Conservation (phyloP, 2,329 filamentous ascomycete genomes). For the Keithomyces neogunnii region DNA sequence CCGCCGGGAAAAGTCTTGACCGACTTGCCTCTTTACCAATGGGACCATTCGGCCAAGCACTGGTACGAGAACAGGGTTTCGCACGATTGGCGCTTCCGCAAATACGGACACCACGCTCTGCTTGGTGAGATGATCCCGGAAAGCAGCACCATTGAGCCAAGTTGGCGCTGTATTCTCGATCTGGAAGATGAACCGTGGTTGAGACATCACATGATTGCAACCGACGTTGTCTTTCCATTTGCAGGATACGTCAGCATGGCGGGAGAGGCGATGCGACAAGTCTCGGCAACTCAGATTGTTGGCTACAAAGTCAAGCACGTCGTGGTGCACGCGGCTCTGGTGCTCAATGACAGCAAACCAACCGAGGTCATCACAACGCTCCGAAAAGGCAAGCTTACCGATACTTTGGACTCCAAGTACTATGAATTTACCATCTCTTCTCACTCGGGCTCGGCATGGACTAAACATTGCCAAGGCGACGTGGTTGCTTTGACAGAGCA, state of each 20-base stretch:
- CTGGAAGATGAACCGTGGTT: conserved; percentile 27
- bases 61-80: conserved; percentile 25
- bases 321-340: too few relatives aligned
- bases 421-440: too few relatives aligned
- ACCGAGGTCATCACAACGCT: too few relatives aligned
- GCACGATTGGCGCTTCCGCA: conserved; percentile 18
- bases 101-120: conserved; percentile 28
- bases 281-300: neutral
- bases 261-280: conserved; percentile 25
- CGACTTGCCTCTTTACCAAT: neutral
- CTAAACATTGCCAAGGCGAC: too few relatives aligned
- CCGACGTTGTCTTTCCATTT: neutral
- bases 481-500: too few relatives aligned
- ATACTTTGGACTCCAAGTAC: too few relatives aligned
- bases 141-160: conserved; percentile 14
- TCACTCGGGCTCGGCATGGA: too few relatives aligned
- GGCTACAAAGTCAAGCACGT: too few relatives aligned
- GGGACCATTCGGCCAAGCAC: neutral
- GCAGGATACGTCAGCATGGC: conserved; percentile 32
- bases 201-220: conserved; percentile 28
- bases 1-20: neutral
- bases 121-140: conserved; percentile 21
- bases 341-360: too few relatives aligned
- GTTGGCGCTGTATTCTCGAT: conserved; percentile 18
- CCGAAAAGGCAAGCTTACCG: too few relatives aligned